phyloP scores from a whole-genome alignment of 495 filamentous ascomycete genomes.

The Parachaetomium inaequale region DNA sequence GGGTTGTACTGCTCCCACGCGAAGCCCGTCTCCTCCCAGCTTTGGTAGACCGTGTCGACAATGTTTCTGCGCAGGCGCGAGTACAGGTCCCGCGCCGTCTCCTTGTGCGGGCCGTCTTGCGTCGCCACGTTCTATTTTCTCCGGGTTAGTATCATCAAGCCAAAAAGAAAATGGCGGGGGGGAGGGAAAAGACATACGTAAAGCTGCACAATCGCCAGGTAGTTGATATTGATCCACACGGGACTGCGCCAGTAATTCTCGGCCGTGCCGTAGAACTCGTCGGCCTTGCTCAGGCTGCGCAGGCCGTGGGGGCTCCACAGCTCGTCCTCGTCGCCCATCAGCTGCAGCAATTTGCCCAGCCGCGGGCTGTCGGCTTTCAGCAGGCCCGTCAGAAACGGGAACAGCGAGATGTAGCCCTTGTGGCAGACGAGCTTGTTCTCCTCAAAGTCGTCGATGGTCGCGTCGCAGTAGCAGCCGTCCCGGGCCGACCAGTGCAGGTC shows the following conservation, averaged over 20 bases:
- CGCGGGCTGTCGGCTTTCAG: slow-evolving; percentile 66
- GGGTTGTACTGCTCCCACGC: slow-evolving; percentile 99
- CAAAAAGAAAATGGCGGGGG: slow-evolving; percentile 20
- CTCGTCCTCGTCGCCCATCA: slow-evolving; percentile 76
- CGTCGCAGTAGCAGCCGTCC: slow-evolving; percentile 83
- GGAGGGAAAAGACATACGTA: slow-evolving; percentile 55
- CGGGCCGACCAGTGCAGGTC: slow-evolving; percentile 88
- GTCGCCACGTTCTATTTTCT: slow-evolving; percentile 51
- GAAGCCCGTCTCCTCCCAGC: slow-evolving; percentile 89
- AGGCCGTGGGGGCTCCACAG: slow-evolving; percentile 84
- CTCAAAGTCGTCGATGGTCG: slow-evolving; percentile 92
- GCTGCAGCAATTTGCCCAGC: slow-evolving; percentile 68
- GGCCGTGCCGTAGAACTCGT: slow-evolving; percentile 77
- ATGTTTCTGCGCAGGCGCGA: slow-evolving; percentile 73
- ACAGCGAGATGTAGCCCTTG: slow-evolving; percentile 92
- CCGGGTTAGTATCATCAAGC: slow-evolving; percentile 11
- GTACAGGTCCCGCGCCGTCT: slow-evolving; percentile 70
- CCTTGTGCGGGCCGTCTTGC: slow-evolving; percentile 62
- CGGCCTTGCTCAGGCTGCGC: slow-evolving; percentile 79
- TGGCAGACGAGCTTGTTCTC: slow-evolving; percentile 88
- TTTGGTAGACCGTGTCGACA: slow-evolving; percentile 80
- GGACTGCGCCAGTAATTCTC: slow-evolving; percentile 98
- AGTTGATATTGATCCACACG: slow-evolving; percentile 98
- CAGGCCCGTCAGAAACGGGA: slow-evolving; percentile 83
- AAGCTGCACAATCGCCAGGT: slow-evolving; percentile 77